Evolutionary conservation across 75 land plant genomes (phyloP).

Genomic region (Chamaecyparis obtusa): DNA sequence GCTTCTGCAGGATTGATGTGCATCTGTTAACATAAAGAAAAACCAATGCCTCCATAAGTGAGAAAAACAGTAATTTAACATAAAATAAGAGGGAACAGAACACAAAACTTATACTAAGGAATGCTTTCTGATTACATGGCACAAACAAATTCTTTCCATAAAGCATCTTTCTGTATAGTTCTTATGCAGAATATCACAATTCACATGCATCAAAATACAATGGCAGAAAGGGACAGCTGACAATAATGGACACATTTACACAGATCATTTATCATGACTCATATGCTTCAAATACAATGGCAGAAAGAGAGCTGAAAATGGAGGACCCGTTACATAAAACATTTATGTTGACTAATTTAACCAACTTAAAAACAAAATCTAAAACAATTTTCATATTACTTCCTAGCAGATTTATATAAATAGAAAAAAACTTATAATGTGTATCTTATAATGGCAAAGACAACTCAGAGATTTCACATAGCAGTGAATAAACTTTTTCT

Average conservation of each 20-base stretch:
- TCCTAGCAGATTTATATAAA: not conserved
- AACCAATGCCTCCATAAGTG: not conserved
- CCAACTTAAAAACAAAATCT: not conserved
- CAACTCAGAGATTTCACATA: not conserved
- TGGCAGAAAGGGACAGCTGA: not conserved
- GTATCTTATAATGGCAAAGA: not conserved
- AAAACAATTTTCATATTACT: not conserved
- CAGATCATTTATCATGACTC: not conserved
- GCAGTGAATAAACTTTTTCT: not conserved
- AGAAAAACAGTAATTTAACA: not conserved
- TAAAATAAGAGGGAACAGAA: not conserved
- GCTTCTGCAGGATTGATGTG: slow-evolving; percentile 67
- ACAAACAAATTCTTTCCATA: not conserved
- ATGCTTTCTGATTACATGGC: not conserved
- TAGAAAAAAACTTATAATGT: not conserved
- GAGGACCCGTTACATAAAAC: no score
- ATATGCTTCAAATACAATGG: not conserved
- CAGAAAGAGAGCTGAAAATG: no score
- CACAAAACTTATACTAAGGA: not conserved
- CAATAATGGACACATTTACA: not conserved
- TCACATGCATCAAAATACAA: not conserved
- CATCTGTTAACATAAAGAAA: slow-evolving; percentile 39
- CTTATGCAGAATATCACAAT: not conserved
- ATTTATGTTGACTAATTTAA: not conserved
- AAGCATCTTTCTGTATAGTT: not conserved